Percentiles rank a stretch among this genome's conserved stretches.
Conservation (phyloP, 305 asterid species). For the Lippia alba region DNA sequence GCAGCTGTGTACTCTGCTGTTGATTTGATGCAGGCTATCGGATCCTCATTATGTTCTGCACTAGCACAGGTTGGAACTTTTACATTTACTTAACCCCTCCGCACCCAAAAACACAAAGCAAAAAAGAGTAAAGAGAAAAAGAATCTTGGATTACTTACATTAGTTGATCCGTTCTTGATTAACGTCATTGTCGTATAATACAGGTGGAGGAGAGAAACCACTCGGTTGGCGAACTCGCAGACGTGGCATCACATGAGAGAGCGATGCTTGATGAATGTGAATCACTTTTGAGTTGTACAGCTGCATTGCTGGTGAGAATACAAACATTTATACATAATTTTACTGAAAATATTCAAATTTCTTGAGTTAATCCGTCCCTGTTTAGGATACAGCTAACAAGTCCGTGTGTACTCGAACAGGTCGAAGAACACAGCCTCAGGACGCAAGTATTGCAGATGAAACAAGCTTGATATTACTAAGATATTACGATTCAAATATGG, state of each 20-base stretch:
- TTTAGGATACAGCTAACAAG: constrained; percentile 16
- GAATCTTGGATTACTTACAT: neutral
- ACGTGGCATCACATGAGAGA: constrained; percentile 74
- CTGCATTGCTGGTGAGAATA: constrained; percentile 71
- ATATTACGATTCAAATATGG: too few relatives aligned
- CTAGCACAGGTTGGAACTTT: constrained; percentile 57
- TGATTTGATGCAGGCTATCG: constrained; percentile 82
- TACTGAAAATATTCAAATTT: too few relatives aligned
- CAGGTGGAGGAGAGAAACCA: constrained; percentile 77
- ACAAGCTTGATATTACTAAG: constrained; percentile 42
- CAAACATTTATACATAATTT: too few relatives aligned
- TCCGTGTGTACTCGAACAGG: constrained; percentile 52
- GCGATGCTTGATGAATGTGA: constrained; percentile 84
- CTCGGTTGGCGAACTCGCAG: constrained; percentile 77
- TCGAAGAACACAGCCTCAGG: constrained; percentile 79
- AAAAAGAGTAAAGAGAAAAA: too few relatives aligned
- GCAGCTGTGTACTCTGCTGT: constrained; percentile 82
- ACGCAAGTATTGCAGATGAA: constrained; percentile 69
- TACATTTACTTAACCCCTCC: neutral
- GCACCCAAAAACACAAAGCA: too few relatives aligned
- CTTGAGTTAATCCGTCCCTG: neutral
- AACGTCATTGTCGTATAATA: constrained; percentile 16
- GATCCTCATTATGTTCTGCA: constrained; percentile 63
- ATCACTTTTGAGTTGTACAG: constrained; percentile 60
- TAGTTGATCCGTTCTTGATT: neutral